Conservation (phyloP, 306 rosid genomes). For the Quillaja saponaria region DNA sequence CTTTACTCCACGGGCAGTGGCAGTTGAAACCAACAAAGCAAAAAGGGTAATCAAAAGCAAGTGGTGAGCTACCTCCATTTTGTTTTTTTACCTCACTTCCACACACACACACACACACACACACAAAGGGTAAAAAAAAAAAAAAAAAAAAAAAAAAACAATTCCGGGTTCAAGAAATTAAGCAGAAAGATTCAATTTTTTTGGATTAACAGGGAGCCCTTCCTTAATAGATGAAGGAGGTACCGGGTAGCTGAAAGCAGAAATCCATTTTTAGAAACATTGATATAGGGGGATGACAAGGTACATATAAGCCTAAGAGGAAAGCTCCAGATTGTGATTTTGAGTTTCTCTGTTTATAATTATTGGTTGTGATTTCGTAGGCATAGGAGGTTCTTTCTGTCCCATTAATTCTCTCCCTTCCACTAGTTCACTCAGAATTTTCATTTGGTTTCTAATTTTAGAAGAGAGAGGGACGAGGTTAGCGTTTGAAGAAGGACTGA, state of each 20-base stretch:
- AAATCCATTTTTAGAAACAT: background rate
- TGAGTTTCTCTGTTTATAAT: background rate
- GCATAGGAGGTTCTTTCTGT: background rate
- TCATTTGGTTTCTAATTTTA: no score
- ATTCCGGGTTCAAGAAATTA: background rate
- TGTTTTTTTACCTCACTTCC: background rate
- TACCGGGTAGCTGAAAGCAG: constrained; percentile 24
- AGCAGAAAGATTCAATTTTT: background rate
- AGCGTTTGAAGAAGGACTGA: no score
- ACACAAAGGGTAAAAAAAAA: no score
- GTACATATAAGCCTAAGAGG: constrained; percentile 2
- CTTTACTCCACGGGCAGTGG: background rate
- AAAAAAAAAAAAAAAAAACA: no score
- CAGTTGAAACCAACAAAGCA: constrained; percentile 26
- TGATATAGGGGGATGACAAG: background rate
- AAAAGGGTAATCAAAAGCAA: constrained; percentile 19
- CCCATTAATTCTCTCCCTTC: background rate
- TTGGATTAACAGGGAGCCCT: constrained; percentile 12
- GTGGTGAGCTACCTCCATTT: background rate
- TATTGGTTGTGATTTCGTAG: constrained; percentile 15
- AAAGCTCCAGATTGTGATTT: constrained; percentile 14
- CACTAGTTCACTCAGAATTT: no score
- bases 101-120: no score
- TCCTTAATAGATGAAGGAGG: constrained; percentile 32
- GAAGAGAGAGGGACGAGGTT: background rate